A percentile compares a stretch with the other conserved stretches of the same genome.
phyloP scores from a whole-genome alignment of 1,139 yeast genomes.

The Yueomyces sp. region DNA sequence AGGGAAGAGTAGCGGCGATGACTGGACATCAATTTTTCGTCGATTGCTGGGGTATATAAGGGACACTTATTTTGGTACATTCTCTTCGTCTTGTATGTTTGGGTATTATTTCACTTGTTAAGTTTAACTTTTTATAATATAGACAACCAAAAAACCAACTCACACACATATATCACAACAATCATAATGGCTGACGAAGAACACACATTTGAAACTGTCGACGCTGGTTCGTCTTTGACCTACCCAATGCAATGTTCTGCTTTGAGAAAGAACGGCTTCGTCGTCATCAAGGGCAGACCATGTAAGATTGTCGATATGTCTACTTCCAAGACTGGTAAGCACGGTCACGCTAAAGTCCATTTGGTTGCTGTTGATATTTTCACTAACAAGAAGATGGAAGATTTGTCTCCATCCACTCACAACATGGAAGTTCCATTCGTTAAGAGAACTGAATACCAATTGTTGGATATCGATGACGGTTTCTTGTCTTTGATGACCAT shows the following conservation, averaged over 20 bases:
- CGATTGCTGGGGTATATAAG: too few relatives aligned
- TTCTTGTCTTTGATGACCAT: constrained; percentile 92
- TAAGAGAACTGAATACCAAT: constrained; percentile 87
- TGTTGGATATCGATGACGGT: constrained; percentile 97
- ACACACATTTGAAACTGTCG: constrained; percentile 95
- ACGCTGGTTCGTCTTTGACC: constrained; percentile 98
- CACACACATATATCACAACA: neutral
- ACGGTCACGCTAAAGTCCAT: constrained; percentile 99
- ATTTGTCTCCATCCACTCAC: constrained; percentile 99
- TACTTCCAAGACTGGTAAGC: constrained; percentile 99
- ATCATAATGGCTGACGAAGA: constrained; percentile 30
- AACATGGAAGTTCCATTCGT: constrained; percentile 99
- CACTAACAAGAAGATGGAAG: constrained; percentile 99
- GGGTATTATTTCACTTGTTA: too few relatives aligned
- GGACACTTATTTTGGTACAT: too few relatives aligned
- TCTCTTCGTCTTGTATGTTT: too few relatives aligned
- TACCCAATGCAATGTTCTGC: constrained; percentile 99
- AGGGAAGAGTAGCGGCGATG: too few relatives aligned
- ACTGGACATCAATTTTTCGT: too few relatives aligned
- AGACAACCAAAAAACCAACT: neutral
- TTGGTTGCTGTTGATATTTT: constrained; percentile 97
- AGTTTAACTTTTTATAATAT: too few relatives aligned
- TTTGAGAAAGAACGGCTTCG: constrained; percentile 99
- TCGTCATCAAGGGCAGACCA: constrained; percentile 97
- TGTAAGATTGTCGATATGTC: constrained; percentile 99